phyloP scores from a whole-genome alignment of 257 asterid species.

The Solanum medicagineum region DNA sequence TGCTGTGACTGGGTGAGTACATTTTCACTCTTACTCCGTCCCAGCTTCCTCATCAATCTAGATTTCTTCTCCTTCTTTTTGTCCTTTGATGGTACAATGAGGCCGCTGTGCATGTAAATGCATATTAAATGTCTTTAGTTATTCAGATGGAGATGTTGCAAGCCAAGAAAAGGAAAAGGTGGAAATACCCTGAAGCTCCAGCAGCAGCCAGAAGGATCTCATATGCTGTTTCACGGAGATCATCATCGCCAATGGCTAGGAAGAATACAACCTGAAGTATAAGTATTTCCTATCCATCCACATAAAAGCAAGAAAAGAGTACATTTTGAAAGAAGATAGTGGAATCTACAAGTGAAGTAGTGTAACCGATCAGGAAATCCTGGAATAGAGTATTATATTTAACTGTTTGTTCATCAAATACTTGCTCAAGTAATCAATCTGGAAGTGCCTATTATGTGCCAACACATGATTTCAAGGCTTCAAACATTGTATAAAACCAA shows the following conservation, averaged over 20 bases:
- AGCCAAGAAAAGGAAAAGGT: background rate
- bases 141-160: conserved; percentile 2
- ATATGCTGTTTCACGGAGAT: conserved; percentile 91
- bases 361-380: background rate
- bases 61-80: conserved; percentile 79
- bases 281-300: background rate
- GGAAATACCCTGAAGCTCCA: conserved; percentile 92
- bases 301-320: background rate
- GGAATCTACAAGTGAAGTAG: background rate
- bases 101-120: conserved; percentile 54
- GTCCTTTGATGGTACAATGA: conserved; percentile 85
- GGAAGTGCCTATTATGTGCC: background rate
- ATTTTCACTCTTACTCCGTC: conserved; percentile 66
- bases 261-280: background rate
- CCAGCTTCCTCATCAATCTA: conserved; percentile 76
- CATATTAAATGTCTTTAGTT: background rate
- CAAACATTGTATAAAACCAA: background rate
- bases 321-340: background rate
- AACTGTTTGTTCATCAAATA: background rate
- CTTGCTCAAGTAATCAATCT: background rate
- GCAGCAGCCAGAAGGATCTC: conserved; percentile 95
- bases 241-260: conserved; percentile 77
- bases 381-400: background rate
- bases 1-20: conserved; percentile 42
- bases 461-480: background rate